Evolutionary conservation across 805 yeast species (phyloP).

Genomic region (Candida chauliodis): DNA sequence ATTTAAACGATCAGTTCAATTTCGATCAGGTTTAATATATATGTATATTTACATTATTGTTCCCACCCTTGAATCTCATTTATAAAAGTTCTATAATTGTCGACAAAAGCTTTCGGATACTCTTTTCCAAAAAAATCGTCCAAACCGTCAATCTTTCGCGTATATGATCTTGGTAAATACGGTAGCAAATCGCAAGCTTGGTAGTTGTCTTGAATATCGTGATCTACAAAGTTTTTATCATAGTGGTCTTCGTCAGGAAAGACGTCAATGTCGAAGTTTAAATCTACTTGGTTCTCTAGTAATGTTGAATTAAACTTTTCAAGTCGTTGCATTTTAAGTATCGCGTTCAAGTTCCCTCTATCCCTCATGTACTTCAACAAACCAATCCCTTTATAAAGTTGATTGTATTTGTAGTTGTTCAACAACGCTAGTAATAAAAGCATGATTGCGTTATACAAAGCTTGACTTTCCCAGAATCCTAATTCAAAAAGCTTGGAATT

Average conservation of each 20-base stretch:
- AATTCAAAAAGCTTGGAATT: slow-evolving; percentile 26
- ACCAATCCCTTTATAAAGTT: slow-evolving; percentile 25
- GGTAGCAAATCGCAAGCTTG: slow-evolving; percentile 5
- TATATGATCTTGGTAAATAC: slow-evolving; percentile 8
- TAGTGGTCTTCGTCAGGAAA: slow-evolving; percentile 6
- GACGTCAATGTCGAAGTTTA: slow-evolving; percentile 1
- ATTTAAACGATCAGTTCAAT: slow-evolving; percentile 28
- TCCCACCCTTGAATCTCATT: slow-evolving; percentile 28
- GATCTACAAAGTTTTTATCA: neutral
- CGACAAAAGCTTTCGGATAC: neutral
- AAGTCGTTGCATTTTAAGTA: slow-evolving; percentile 18
- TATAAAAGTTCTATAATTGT: slow-evolving; percentile 15
- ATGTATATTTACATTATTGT: too few species aligned
- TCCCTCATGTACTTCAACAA: slow-evolving; percentile 32
- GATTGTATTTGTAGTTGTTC: slow-evolving; percentile 15
- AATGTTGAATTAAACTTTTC: slow-evolving; percentile 1
- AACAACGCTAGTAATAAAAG: slow-evolving; percentile 24
- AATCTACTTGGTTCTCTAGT: slow-evolving; percentile 5
- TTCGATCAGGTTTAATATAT: slow-evolving; percentile 20
- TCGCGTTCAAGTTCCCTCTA: slow-evolving; percentile 33
- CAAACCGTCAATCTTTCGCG: slow-evolving; percentile 4
- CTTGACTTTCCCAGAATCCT: slow-evolving; percentile 41
- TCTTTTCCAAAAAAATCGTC: slow-evolving; percentile 1
- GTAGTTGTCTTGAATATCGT: neutral
- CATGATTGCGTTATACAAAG: slow-evolving; percentile 31